phyloP scores from a whole-genome alignment of 805 yeast genomes.

The Saccharomycopsis selenospora region DNA sequence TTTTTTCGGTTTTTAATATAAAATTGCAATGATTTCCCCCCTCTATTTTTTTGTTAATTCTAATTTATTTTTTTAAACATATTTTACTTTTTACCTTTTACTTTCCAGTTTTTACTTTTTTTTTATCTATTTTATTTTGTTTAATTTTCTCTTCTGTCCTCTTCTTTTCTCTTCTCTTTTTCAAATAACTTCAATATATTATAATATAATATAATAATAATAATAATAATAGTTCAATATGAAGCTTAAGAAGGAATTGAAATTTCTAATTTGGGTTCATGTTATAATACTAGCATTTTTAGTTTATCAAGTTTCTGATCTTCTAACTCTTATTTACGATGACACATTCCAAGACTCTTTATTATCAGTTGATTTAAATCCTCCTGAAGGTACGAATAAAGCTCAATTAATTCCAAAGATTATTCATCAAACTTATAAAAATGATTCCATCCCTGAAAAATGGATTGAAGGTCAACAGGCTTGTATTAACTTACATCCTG shows the following conservation, averaged over 20 bases:
- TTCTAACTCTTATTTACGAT: constrained; percentile 67
- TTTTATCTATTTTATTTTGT: too few species aligned
- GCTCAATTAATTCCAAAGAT: constrained; percentile 74
- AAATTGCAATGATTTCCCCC: too few species aligned
- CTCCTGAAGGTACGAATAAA: constrained; percentile 35
- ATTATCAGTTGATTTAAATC: constrained; percentile 54
- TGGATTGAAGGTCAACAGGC: constrained; percentile 76
- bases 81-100: too few species aligned
- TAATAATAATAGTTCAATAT: too few species aligned
- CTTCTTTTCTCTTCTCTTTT: too few species aligned
- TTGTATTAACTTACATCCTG: constrained; percentile 76
- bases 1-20: too few species aligned
- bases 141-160: too few species aligned
- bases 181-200: too few species aligned
- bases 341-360: constrained; percentile 61
- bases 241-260: constrained; percentile 58
- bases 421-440: constrained; percentile 89
- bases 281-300: constrained; percentile 44
- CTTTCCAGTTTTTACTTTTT: too few species aligned
- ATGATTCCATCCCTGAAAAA: constrained; percentile 64
- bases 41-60: too few species aligned
- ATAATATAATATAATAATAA: too few species aligned
- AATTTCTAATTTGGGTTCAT: constrained; percentile 54
- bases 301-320: constrained; percentile 60
- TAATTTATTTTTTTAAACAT: too few species aligned